A percentile compares a stretch with the other conserved stretches of the same genome.
phyloP scores from a whole-genome alignment of 2,329 filamentous ascomycete genomes.

The Seiridium unicorne region DNA sequence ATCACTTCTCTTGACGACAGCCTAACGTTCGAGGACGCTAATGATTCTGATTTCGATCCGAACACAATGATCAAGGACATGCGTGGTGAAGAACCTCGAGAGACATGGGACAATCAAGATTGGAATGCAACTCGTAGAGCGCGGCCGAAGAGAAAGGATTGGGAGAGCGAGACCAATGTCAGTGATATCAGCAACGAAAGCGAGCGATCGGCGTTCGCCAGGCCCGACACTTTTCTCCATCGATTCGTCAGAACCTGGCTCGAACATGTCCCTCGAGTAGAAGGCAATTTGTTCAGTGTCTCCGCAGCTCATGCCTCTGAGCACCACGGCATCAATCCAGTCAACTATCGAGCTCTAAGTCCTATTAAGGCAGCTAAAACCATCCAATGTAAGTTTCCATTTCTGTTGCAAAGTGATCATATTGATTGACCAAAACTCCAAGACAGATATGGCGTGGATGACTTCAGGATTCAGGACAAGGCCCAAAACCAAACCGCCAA shows the following conservation, averaged over 20 bases:
- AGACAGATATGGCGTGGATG: background rate
- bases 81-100: background rate
- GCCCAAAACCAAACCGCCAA: background rate
- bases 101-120: background rate
- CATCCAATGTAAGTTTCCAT: background rate
- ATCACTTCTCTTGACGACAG: background rate
- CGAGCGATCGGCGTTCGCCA: background rate
- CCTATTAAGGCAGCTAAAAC: slow-evolving; percentile 28
- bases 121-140: background rate
- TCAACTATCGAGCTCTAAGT: slow-evolving; percentile 30
- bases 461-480: background rate
- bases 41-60: background rate
- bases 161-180: background rate
- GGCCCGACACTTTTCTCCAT: background rate
- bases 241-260: slow-evolving; percentile 17
- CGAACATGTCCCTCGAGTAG: slow-evolving; percentile 7
- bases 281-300: slow-evolving; percentile 24
- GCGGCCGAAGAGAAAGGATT: background rate
- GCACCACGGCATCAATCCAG: slow-evolving; percentile 33
- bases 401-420: background rate
- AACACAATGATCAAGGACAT: background rate
- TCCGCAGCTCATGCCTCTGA: slow-evolving; percentile 11
- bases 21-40: background rate
- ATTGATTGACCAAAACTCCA: too few relatives aligned
- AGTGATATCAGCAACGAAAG: background rate